Conservation (phyloP, 345 rosid genomes). For the Toxicodendron radicans region DNA sequence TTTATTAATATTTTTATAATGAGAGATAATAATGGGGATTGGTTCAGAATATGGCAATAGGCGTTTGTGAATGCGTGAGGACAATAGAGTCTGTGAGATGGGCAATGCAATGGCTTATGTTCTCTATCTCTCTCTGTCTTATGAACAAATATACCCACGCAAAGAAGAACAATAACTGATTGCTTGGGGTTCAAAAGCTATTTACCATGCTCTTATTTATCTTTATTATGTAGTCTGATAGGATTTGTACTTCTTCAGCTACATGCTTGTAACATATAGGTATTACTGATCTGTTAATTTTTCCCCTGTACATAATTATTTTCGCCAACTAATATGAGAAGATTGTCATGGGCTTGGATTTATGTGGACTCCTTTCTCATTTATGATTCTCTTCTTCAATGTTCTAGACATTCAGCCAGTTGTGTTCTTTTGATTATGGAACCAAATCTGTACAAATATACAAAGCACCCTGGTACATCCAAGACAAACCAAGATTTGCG, state of each 20-base stretch:
- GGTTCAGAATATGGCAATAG: not conserved
- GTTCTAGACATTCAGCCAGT: constrained; percentile 91
- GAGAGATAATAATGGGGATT: not conserved
- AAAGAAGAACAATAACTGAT: not conserved
- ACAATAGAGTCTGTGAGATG: not conserved
- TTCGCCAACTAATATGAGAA: not conserved
- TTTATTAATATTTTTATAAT: not conserved
- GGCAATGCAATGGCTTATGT: not conserved
- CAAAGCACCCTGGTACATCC: constrained; percentile 85
- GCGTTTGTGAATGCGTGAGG: not conserved
- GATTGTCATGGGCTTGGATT: constrained; percentile 3
- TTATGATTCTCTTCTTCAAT: not conserved
- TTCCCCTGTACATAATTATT: not conserved
- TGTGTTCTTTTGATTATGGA: constrained; percentile 73
- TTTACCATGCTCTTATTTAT: no score
- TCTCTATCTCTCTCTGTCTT: not conserved
- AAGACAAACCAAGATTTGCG: constrained; percentile 80
- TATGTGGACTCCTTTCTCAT: not conserved
- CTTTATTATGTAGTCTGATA: not conserved
- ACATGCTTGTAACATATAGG: not conserved
- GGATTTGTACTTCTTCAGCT: not conserved
- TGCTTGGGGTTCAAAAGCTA: no score
- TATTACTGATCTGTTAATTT: no score
- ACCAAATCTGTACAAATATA: constrained; percentile 66
- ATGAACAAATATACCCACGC: not conserved